A percentile compares a stretch with the other conserved stretches of the same genome.
Conservation (phyloP, 495 filamentous ascomycete species). For the Aspergillus asperescens region DNA sequence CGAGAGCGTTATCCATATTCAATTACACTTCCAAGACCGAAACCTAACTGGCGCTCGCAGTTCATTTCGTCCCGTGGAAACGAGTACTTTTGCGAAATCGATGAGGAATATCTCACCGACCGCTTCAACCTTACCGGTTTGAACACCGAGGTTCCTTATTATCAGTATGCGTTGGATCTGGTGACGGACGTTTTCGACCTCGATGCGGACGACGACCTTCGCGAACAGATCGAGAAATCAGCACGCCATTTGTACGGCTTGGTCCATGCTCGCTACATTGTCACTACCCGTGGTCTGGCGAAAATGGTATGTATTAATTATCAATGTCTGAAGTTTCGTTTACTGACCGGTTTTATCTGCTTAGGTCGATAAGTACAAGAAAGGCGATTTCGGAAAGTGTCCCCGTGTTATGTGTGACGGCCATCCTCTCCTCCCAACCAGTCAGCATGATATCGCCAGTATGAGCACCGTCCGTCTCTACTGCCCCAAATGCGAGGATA, state of each 20-base stretch:
- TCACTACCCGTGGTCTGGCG: conserved; percentile 84
- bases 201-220: conserved; percentile 96
- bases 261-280: conserved; percentile 95
- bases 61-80: conserved; percentile 97
- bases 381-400: conserved; percentile 96
- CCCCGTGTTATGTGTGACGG: conserved; percentile 89
- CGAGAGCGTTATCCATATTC: background rate
- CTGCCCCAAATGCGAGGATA: conserved; percentile 93
- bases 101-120: conserved; percentile 97
- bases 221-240: conserved; percentile 96
- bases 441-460: conserved; percentile 80
- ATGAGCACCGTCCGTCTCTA: conserved; percentile 89
- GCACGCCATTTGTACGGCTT: conserved; percentile 94
- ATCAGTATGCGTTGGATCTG: conserved; percentile 97
- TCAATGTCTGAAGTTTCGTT: too few relatives aligned
- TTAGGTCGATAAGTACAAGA: conserved; percentile 98
- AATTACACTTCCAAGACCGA: conserved; percentile 2
- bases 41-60: conserved; percentile 43
- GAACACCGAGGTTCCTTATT: conserved; percentile 96
- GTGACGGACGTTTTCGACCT: conserved; percentile 99
- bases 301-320: conserved; percentile 71
- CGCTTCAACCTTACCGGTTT: conserved; percentile 97
- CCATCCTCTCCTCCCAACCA: conserved; percentile 89
- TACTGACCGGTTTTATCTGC: conserved; percentile 10
- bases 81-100: conserved; percentile 99